phyloP scores from a whole-genome alignment of 306 rosid genomes.

The Trichosanthes truncata region DNA sequence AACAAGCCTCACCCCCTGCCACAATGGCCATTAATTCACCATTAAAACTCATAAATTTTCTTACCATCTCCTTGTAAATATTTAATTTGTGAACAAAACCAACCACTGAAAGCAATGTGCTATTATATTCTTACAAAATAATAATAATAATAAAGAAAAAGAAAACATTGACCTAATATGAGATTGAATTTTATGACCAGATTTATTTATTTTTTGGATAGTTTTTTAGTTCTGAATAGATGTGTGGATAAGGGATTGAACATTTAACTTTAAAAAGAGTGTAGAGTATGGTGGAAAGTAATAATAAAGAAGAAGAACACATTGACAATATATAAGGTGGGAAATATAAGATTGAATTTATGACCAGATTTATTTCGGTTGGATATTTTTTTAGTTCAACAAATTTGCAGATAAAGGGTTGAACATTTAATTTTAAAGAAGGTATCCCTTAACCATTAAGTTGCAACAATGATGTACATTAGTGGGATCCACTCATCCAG shows the following conservation, averaged over 20 bases:
- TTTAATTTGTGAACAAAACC: background rate
- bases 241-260: too few species aligned
- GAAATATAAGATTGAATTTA: too few species aligned
- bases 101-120: background rate
- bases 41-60: background rate
- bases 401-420: too few species aligned
- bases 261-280: too few species aligned
- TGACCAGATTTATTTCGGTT: background rate
- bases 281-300: too few species aligned
- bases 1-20: background rate
- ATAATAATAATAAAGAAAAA: too few species aligned
- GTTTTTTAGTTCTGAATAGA: too few species aligned
- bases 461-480: too few species aligned
- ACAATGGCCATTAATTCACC: background rate
- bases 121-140: background rate
- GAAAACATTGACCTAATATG: too few species aligned
- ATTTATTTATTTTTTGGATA: background rate
- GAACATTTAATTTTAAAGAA: too few species aligned
- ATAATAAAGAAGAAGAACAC: background rate
- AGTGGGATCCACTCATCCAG: background rate
- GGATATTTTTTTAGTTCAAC: background rate
- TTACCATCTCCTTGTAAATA: background rate
- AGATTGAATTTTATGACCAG: background rate
- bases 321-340: background rate
- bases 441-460: too few species aligned